These are phyloP conservation scores for Geranium rotundifolium DNA, from an alignment of 345 rosid genomes.

Conservation along the genomic window DNA sequence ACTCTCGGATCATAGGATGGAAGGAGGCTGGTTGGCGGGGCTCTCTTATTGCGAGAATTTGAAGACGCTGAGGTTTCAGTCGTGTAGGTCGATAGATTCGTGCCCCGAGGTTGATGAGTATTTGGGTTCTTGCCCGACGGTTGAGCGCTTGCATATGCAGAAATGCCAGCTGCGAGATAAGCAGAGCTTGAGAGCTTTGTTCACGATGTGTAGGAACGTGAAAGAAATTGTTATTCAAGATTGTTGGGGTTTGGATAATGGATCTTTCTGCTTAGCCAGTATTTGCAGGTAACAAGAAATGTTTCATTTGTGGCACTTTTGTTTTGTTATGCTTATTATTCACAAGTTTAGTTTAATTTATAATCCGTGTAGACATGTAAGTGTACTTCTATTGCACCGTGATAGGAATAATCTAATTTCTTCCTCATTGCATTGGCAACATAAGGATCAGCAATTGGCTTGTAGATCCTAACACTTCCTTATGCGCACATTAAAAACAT, in stretches of 20 bases:
- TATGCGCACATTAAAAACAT: too few relatives aligned
- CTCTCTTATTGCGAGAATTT: constrained; percentile 74
- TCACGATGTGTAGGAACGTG: constrained; percentile 54
- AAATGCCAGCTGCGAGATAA: constrained; percentile 70
- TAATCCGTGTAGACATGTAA: too few relatives aligned
- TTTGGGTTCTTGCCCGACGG: constrained; percentile 58
- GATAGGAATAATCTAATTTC: too few relatives aligned
- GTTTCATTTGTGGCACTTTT: background rate
- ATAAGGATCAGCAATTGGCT: too few relatives aligned
- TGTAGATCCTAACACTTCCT: too few relatives aligned
- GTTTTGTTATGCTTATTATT: background rate
- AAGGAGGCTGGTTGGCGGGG: constrained; percentile 85
- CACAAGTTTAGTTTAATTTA: too few relatives aligned
- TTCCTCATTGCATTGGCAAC: too few relatives aligned
- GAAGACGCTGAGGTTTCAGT: constrained; percentile 65
- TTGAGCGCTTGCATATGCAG: constrained; percentile 68
- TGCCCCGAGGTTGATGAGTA: constrained; percentile 55
- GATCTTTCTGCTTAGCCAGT: constrained; percentile 41
- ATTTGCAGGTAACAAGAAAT: constrained; percentile 47
- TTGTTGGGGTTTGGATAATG: constrained; percentile 91
- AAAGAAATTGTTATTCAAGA: constrained; percentile 66
- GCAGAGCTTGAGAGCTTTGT: constrained; percentile 46
- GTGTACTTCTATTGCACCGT: too few relatives aligned
- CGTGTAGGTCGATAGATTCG: constrained; percentile 64
- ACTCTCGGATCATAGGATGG: constrained; percentile 80